phyloP scores from a whole-genome alignment of 371 early-diverging fungal genomes.

The Apophysomyces ossiformis region DNA sequence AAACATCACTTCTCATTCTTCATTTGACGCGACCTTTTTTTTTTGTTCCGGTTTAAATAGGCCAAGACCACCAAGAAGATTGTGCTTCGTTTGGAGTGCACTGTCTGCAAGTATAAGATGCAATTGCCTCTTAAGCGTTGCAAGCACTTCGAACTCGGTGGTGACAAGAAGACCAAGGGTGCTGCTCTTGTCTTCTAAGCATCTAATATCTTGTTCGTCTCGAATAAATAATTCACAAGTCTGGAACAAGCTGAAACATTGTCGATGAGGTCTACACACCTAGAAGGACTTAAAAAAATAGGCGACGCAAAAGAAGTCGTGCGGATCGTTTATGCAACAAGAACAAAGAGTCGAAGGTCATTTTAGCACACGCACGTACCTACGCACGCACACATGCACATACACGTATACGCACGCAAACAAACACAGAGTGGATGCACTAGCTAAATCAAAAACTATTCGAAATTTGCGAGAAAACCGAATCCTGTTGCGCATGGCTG shows the following conservation, averaged over 20 bases:
- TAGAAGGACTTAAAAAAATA: too few relatives aligned
- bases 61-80: constrained; percentile 99
- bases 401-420: too few relatives aligned
- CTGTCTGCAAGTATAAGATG: constrained; percentile 96
- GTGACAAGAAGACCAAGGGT: constrained; percentile 94
- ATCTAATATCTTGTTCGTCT: constrained; percentile 11
- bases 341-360: too few relatives aligned
- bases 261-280: too few relatives aligned
- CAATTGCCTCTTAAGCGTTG: constrained; percentile 97
- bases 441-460: too few relatives aligned
- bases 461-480: too few relatives aligned
- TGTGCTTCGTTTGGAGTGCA: constrained; percentile 98
- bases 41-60: constrained; percentile 15
- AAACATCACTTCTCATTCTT: not conserved
- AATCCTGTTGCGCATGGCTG: too few relatives aligned
- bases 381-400: too few relatives aligned
- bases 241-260: not conserved
- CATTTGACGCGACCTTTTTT: constrained; percentile 27
- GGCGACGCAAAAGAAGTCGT: too few relatives aligned
- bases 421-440: too few relatives aligned
- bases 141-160: constrained; percentile 99
- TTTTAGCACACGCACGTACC: too few relatives aligned
- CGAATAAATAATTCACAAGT: not conserved
- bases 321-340: too few relatives aligned
- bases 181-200: constrained; percentile 80